Evolutionary conservation across 2,329 filamentous ascomycete genomes (phyloP).

Genomic region (Raffaelea albimanens): DNA sequence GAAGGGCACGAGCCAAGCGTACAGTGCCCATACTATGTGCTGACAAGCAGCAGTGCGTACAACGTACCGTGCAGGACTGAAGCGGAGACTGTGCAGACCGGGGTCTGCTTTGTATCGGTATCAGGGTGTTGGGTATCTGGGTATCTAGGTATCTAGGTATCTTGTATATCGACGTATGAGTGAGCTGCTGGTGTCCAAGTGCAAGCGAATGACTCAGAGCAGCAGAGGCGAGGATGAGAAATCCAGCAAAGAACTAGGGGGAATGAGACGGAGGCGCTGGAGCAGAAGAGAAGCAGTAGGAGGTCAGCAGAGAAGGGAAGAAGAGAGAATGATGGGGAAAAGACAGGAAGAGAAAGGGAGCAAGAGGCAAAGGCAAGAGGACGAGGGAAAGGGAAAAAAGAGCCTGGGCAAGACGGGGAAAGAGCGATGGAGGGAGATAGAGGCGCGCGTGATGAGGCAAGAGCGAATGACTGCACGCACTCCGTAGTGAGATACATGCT

Average conservation of each 20-base stretch:
- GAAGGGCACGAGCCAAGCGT: not conserved
- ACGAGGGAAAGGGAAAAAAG: not conserved
- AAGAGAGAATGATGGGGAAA: not conserved
- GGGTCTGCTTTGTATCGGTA: too few relatives aligned
- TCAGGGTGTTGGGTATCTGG: too few relatives aligned
- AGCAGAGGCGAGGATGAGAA: not conserved
- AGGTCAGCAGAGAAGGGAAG: not conserved
- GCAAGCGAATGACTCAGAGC: conserved; percentile 13
- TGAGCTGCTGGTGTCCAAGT: conserved; percentile 7
- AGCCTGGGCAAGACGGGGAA: not conserved
- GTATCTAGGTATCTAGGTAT: too few relatives aligned
- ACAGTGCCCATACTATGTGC: not conserved
- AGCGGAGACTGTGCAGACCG: too few relatives aligned
- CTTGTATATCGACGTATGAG: too few relatives aligned
- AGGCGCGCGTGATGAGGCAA: not conserved
- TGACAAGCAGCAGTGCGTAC: not conserved
- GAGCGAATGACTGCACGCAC: not conserved
- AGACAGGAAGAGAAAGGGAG: not conserved
- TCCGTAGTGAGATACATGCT: too few relatives aligned
- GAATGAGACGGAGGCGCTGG: conserved; percentile 1
- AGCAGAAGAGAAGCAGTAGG: not conserved
- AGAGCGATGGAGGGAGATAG: not conserved
- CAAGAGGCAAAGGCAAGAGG: not conserved
- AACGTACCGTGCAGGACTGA: too few relatives aligned
- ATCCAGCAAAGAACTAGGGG: not conserved